Percentiles rank a stretch among this genome's conserved stretches.
These are phyloP conservation scores for Stagonosporopsis cucurbitacearum DNA, from an alignment of 2,329 filamentous ascomycete genomes.

Conservation along the genomic window DNA sequence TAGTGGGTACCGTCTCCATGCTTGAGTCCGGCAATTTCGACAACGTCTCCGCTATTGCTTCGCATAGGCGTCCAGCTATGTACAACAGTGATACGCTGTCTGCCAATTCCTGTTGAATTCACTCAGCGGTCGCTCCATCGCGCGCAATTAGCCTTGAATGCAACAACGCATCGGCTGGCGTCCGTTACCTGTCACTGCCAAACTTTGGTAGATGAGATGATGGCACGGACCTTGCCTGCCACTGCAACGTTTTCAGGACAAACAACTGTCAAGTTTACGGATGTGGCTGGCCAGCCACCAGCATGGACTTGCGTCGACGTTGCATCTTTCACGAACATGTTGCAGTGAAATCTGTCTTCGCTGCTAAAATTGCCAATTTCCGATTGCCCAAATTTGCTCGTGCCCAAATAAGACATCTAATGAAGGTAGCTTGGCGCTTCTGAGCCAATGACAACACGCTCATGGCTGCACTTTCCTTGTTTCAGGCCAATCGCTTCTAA, in stretches of 20 bases:
- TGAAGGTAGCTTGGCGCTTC: conserved; percentile 5
- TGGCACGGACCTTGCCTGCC: conserved; percentile 13
- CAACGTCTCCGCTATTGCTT: neutral
- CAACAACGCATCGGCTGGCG: conserved; percentile 7
- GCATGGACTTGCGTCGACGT: conserved; percentile 11
- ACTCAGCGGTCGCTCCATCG: neutral
- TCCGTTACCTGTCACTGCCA: conserved; percentile 19
- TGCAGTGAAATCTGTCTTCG: conserved; percentile 5
- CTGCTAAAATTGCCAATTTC: conserved; percentile 16
- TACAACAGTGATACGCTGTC: neutral
- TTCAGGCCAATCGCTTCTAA: neutral
- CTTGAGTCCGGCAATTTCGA: neutral
- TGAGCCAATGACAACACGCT: conserved; percentile 13
- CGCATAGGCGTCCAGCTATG: neutral
- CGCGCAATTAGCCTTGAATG: conserved; percentile 4
- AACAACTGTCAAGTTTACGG: conserved; percentile 4
- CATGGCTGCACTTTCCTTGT: conserved; percentile 1
- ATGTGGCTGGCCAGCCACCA: conserved; percentile 8
- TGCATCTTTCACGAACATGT: conserved; percentile 4
- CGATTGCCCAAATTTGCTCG: conserved; percentile 13
- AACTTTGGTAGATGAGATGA: conserved; percentile 10
- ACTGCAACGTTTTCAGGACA: conserved; percentile 9
- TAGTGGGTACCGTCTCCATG: neutral
- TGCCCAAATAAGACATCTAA: conserved; percentile 12
- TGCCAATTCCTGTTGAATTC: neutral